Conservation (phyloP, 2,329 filamentous ascomycete genomes). For the Trichoderma hamatum region DNA sequence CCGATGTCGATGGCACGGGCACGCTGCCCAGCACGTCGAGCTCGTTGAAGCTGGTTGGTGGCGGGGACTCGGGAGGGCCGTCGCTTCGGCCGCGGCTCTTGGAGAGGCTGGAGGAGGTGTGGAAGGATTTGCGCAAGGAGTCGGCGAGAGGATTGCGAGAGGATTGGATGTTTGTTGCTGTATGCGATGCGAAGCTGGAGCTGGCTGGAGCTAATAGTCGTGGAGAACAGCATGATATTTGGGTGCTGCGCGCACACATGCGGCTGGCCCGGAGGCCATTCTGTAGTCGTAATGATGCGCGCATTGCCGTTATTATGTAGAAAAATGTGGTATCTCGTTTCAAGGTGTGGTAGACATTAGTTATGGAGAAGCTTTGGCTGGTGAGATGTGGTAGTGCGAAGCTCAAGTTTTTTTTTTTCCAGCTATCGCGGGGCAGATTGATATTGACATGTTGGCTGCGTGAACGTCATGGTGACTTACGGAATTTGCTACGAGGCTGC, state of each 20-base stretch:
- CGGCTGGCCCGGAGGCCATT: conserved; percentile 32
- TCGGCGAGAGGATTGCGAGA: background rate
- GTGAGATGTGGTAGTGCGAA: conserved; percentile 12
- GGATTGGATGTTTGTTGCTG: background rate
- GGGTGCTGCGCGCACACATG: conserved; percentile 27
- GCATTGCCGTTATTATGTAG: conserved; percentile 23
- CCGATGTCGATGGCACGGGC: conserved; percentile 75
- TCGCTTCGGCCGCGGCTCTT: conserved; percentile 30
- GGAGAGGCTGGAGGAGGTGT: conserved; percentile 27
- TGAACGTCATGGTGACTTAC: conserved; percentile 25
- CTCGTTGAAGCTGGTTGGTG: conserved; percentile 65
- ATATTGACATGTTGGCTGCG: conserved; percentile 2
- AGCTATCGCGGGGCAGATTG: conserved; percentile 21
- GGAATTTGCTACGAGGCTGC: background rate
- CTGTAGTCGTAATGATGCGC: conserved; percentile 31
- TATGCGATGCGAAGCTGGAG: background rate
- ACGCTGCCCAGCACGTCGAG: conserved; percentile 79
- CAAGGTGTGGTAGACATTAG: background rate
- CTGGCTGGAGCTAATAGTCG: background rate
- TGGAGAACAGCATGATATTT: background rate
- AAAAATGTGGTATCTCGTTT: background rate
- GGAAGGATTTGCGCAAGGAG: conserved; percentile 18
- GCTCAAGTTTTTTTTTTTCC: conserved; percentile 9
- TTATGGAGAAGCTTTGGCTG: background rate
- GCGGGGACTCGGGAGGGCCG: conserved; percentile 38